Percentiles rank a stretch among this genome's conserved stretches.
These are phyloP conservation scores for Penicillium cinerascens DNA, from an alignment of 495 filamentous ascomycete species.

Conservation along the genomic window DNA sequence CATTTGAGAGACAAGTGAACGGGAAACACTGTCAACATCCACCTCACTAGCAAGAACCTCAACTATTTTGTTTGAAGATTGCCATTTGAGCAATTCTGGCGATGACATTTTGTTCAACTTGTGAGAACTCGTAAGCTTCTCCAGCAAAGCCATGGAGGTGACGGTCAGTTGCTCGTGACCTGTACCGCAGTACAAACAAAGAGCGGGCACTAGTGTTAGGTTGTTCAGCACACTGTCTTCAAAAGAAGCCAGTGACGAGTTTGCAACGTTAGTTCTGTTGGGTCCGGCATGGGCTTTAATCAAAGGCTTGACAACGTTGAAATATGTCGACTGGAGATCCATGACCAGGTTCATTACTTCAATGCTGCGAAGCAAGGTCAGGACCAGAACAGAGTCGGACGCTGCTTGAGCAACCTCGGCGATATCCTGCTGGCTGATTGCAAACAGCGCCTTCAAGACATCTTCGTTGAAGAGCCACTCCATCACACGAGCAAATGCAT, in stretches of 20 bases:
- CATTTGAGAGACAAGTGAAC: constrained; percentile 64
- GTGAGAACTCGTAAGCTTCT: constrained; percentile 77
- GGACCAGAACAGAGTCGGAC: constrained; percentile 69
- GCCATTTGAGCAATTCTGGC: constrained; percentile 44
- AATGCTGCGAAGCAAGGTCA: constrained; percentile 68
- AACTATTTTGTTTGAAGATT: constrained; percentile 72
- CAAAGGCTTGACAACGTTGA: constrained; percentile 76
- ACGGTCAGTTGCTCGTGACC: constrained; percentile 72
- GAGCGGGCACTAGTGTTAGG: constrained; percentile 66
- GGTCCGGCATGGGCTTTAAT: constrained; percentile 55
- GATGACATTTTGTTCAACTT: constrained; percentile 59
- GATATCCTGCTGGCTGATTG: constrained; percentile 68
- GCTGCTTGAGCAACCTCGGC: constrained; percentile 61
- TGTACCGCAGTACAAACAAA: constrained; percentile 80
- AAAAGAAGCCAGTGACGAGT: constrained; percentile 73
- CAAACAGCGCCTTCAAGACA: constrained; percentile 73
- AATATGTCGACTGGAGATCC: constrained; percentile 85
- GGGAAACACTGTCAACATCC: constrained; percentile 65
- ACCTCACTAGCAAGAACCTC: constrained; percentile 69
- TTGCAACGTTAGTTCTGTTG: constrained; percentile 53
- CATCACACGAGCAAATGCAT: constrained; percentile 89
- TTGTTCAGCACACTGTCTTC: constrained; percentile 88
- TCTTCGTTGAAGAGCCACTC: constrained; percentile 97
- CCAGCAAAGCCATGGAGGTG: constrained; percentile 71
- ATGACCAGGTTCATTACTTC: constrained; percentile 77